Evolutionary conservation across 805 yeast species (phyloP).

Genomic region (Saccharomycopsis fibuligera): DNA sequence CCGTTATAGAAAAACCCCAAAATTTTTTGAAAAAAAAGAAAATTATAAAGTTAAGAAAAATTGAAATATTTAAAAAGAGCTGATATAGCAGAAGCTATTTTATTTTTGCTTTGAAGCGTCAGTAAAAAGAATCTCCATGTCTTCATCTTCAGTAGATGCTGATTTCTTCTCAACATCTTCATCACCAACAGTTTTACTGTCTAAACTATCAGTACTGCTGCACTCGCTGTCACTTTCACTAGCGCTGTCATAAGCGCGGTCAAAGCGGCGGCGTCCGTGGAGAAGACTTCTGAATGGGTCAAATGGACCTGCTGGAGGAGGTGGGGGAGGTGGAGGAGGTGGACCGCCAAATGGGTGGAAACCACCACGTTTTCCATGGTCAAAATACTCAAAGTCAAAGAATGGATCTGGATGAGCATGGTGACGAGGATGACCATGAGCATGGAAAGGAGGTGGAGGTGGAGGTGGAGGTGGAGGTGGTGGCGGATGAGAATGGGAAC

Average conservation of each 20-base stretch:
- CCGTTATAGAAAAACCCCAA: no score
- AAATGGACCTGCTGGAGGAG: not conserved
- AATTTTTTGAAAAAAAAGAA: no score
- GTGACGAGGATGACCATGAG: not conserved
- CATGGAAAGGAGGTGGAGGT: not conserved
- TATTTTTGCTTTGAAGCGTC: no score
- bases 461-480: conserved; percentile 1
- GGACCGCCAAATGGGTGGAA: not conserved
- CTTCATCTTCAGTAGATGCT: no score
- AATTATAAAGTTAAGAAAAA: no score
- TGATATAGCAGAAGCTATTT: no score
- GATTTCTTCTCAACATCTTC: no score
- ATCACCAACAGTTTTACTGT: no score
- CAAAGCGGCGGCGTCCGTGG: not conserved
- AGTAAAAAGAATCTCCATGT: no score
- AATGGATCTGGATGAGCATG: not conserved
- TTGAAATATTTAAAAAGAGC: no score
- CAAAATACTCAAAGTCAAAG: not conserved
- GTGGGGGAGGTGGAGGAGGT: no score
- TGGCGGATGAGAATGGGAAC: no score
- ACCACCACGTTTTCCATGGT: not conserved
- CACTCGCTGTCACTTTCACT: not conserved
- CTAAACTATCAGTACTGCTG: not conserved
- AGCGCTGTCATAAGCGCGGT: not conserved
- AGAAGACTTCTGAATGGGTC: not conserved